A percentile compares a stretch with the other conserved stretches of the same genome.
These are phyloP conservation scores for Emergomyces orientalis DNA, from an alignment of 2,329 filamentous ascomycete species.

Conservation along the genomic window DNA sequence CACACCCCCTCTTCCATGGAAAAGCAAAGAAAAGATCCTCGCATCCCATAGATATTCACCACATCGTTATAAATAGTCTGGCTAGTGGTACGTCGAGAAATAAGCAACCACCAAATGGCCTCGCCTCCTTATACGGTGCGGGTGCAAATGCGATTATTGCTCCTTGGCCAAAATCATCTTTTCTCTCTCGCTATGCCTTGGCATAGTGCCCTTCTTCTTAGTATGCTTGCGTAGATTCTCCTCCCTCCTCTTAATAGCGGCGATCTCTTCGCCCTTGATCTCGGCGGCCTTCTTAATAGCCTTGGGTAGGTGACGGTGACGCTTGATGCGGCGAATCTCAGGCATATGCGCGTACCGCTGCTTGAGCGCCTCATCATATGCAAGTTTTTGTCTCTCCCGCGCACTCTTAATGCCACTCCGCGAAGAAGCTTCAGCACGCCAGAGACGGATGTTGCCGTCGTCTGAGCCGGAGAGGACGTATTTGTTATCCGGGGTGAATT, in stretches of 20 bases:
- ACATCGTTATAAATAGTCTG: not conserved
- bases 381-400: conserved; percentile 73
- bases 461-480: conserved; percentile 88
- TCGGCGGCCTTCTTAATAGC: conserved; percentile 90
- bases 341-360: conserved; percentile 90
- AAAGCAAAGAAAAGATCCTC: not conserved
- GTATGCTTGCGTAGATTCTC: conserved; percentile 92
- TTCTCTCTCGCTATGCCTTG: conserved; percentile 70
- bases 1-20: not conserved
- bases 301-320: conserved; percentile 85
- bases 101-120: not conserved
- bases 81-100: not conserved
- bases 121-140: not conserved
- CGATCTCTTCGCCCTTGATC: conserved; percentile 86
- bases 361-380: conserved; percentile 81
- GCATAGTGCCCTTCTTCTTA: conserved; percentile 63
- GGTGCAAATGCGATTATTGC: conserved; percentile 36
- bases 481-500: conserved; percentile 79
- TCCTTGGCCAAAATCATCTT: conserved; percentile 76
- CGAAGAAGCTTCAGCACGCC: conserved; percentile 77
- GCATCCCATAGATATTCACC: not conserved
- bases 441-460: conserved; percentile 83
- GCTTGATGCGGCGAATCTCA: conserved; percentile 79
- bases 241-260: conserved; percentile 76
- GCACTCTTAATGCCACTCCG: conserved; percentile 78